Base-by-base conservation (phyloP, 352 stramenopile species). In the Phytophthora citricola region DNA sequence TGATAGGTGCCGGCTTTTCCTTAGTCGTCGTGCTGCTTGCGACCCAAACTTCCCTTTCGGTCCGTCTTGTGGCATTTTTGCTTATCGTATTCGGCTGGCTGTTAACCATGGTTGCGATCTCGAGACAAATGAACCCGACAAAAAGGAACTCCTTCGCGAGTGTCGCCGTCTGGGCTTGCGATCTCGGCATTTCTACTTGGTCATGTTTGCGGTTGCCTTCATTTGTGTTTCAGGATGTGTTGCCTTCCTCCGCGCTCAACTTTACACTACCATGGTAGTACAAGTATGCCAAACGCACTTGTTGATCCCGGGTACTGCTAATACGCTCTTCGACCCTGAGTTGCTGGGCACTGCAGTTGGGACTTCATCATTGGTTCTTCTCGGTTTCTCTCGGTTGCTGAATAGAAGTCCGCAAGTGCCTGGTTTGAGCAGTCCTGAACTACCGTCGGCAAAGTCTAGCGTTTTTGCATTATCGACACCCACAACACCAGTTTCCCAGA, bases 201-300 rank as follows among this genome's bases (percentile, higher is more conserved):
- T 40, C 27, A 63, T 83, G 43, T 68, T 83, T 50, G 46, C 66
- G 4, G 29, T 73, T 4, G 71, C 76, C 26, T 83, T 81, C 44
- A 58, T 75, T 22, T 78, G 75, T 55, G 65, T 77, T 3, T 78
- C 71, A 15, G 67, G 76, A 12, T 86, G 90, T 56, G 75, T 73
- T 8, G 71, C 83, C 11, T 92, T 92, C 48, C 56, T 93, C 4
- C 83, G 86, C 2, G 85, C 79, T 0, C 86, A 94, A 57, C 66
- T 92, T 14, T 93, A 91, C 69, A 83, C 84, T 10, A 85, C 80
- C 0, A 61, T 91, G 34, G 71, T 90, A 36, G 69, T 87, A 17
- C 86, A 94, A 49, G 71, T 78, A 1, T 94, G 84, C 29, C 84
- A 93, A 66, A 82, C 78, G 1, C 67, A 59, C 9, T 65, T 81